Percentiles rank a stretch among this genome's conserved stretches.
Conservation (phyloP, 73 alveolate genomes). For the Tetrahymena elliotti region DNA sequence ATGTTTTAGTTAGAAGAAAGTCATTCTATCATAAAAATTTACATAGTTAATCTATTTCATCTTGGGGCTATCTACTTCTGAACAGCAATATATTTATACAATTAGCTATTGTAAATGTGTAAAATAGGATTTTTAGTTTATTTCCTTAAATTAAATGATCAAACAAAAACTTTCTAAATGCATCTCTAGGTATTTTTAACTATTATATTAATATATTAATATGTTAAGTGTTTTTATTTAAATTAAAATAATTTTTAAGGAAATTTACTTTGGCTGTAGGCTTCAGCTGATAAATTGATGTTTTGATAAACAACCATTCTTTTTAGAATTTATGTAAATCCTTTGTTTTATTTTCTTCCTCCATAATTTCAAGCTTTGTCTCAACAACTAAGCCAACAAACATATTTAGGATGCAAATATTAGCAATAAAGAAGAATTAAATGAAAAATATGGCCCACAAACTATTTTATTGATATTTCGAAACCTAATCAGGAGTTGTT, state of each 20-base stretch:
- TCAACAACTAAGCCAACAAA: slow-evolving; percentile 34
- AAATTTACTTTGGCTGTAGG: slow-evolving; percentile 7
- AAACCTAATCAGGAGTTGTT: neutral
- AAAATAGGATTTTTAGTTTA: neutral
- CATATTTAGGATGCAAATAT: slow-evolving; percentile 37
- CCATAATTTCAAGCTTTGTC: slow-evolving; percentile 18
- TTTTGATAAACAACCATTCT: slow-evolving; percentile 18
- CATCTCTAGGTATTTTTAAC: neutral
- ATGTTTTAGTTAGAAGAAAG: too few species aligned
- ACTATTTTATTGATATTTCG: slow-evolving; percentile 11
- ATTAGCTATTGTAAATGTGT: neutral
- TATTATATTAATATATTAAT: neutral
- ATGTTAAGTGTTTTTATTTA: too few species aligned
- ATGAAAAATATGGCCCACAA: slow-evolving; percentile 24
- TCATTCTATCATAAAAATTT: too few species aligned
- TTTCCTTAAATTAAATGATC: neutral
- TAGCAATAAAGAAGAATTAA: slow-evolving; percentile 23
- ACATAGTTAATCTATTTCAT: neutral
- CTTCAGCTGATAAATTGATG: slow-evolving; percentile 2
- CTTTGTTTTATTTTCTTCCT: neutral
- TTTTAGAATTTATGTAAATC: slow-evolving; percentile 20
- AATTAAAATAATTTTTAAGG: too few species aligned
- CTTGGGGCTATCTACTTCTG: neutral
- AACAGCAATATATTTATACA: neutral
- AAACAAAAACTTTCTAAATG: neutral